A percentile compares a stretch with the other conserved stretches of the same genome.
phyloP scores from a whole-genome alignment of 169 alveolate genomes.

The Eimeria maxima region DNA sequence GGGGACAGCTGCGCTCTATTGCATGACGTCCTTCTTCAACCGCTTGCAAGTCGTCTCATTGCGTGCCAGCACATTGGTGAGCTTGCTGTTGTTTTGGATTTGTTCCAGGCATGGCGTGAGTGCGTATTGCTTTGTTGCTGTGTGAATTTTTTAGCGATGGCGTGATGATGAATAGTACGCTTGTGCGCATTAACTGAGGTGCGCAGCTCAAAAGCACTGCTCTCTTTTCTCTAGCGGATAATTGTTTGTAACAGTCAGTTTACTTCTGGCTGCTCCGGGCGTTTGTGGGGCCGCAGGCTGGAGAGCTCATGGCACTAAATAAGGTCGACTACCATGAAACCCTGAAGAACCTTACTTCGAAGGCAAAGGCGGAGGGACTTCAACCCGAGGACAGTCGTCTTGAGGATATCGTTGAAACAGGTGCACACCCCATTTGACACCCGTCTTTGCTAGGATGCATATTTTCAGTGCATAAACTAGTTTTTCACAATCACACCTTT shows the following conservation, averaged over 20 bases:
- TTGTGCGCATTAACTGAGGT: not conserved
- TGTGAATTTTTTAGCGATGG: not conserved
- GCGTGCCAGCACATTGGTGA: constrained; percentile 79
- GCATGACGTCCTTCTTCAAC: constrained; percentile 82
- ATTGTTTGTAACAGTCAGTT: not conserved
- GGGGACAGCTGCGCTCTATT: constrained; percentile 66
- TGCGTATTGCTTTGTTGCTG: not conserved
- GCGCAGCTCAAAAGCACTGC: not conserved
- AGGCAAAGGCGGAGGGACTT: constrained; percentile 74
- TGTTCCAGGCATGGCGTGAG: not conserved
- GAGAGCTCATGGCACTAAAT: constrained; percentile 54
- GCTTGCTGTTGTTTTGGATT: not conserved
- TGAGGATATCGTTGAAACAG: constrained; percentile 69
- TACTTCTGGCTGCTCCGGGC: not conserved
- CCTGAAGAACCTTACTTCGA: constrained; percentile 23
- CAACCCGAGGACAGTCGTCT: constrained; percentile 64
- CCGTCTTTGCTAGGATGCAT: not conserved
- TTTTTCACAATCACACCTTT: not conserved
- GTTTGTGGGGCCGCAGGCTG: constrained; percentile 61
- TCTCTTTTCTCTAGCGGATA: not conserved
- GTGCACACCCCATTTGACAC: not conserved
- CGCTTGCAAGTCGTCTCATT: constrained; percentile 74
- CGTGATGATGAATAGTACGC: not conserved
- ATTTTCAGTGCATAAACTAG: not conserved
- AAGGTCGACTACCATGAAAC: constrained; percentile 42